A percentile compares a stretch with the other conserved stretches of the same genome.
Conservation (phyloP, 2,329 filamentous ascomycete species). For the Fusarium lyarnte region DNA sequence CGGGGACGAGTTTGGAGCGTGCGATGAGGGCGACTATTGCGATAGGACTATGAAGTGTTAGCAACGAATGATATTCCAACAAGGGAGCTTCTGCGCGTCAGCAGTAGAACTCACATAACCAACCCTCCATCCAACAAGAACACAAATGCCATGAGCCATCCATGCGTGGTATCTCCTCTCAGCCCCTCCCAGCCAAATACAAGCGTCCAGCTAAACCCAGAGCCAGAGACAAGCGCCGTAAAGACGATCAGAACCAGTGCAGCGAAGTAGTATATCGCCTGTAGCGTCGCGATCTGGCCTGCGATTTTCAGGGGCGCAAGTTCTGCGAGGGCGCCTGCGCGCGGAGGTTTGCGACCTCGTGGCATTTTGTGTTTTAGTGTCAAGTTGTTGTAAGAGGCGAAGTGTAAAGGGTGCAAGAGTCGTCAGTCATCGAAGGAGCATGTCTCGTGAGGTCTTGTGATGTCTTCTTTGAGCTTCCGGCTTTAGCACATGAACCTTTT, state of each 20-base stretch:
- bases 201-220: slow-evolving; percentile 62
- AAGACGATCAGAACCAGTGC: slow-evolving; percentile 66
- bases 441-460: slow-evolving; percentile 32
- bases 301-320: slow-evolving; percentile 70
- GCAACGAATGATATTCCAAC: not conserved
- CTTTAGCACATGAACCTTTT: slow-evolving; percentile 4
- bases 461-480: slow-evolving; percentile 1
- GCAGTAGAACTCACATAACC: slow-evolving; percentile 55
- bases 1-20: slow-evolving; percentile 91
- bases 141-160: slow-evolving; percentile 68
- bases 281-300: slow-evolving; percentile 66
- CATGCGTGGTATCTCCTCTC: slow-evolving; percentile 69
- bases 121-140: slow-evolving; percentile 66
- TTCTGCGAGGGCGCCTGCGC: slow-evolving; percentile 68
- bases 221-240: slow-evolving; percentile 66
- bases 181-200: slow-evolving; percentile 68
- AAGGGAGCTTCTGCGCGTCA: not conserved
- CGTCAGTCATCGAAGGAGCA: slow-evolving; percentile 31
- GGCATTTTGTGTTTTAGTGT: slow-evolving; percentile 52
- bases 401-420: not conserved
- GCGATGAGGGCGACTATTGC: slow-evolving; percentile 85
- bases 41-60: slow-evolving; percentile 68
- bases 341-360: slow-evolving; percentile 65
- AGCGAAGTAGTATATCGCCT: slow-evolving; percentile 64
- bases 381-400: not conserved